A percentile compares a stretch with the other conserved stretches of the same genome.
Conservation (phyloP, 2,329 filamentous ascomycete species). For the Geosmithia flava region DNA sequence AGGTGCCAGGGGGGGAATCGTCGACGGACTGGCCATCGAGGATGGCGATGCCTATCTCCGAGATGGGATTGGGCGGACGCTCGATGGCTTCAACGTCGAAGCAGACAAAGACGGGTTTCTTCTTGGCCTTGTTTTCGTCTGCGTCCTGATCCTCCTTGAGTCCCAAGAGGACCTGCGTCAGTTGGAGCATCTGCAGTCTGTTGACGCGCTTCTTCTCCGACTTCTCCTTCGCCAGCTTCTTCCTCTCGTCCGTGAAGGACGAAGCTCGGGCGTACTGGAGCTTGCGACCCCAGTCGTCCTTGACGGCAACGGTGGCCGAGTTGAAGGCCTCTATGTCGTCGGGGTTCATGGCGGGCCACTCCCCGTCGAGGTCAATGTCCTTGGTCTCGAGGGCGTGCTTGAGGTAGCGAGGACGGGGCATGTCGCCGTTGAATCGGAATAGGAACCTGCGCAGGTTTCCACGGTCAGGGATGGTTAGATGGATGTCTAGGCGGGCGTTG, state of each 20-base stretch:
- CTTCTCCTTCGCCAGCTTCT: slow-evolving; percentile 13
- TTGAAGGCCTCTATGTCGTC: slow-evolving; percentile 19
- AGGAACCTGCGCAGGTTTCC: slow-evolving; percentile 41
- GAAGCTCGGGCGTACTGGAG: slow-evolving; percentile 8
- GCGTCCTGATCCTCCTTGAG: slow-evolving; percentile 20
- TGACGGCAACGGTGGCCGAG: slow-evolving; percentile 9
- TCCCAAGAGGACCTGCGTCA: slow-evolving; percentile 60
- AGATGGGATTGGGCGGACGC: slow-evolving; percentile 49
- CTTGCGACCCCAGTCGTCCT: slow-evolving; percentile 1
- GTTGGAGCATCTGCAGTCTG: slow-evolving; percentile 43
- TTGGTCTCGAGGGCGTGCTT: slow-evolving; percentile 33
- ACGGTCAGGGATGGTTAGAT: slow-evolving; percentile 44
- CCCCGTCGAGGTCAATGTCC: slow-evolving; percentile 12
- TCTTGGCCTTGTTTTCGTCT: neutral
- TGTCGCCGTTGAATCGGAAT: slow-evolving; percentile 48
- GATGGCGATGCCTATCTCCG: slow-evolving; percentile 75
- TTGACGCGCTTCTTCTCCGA: slow-evolving; percentile 36
- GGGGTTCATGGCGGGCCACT: slow-evolving; percentile 20
- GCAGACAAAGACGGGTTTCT: slow-evolving; percentile 50
- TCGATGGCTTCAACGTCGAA: slow-evolving; percentile 82
- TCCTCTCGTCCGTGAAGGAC: neutral
- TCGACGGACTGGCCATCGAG: slow-evolving; percentile 55
- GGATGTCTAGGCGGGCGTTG: slow-evolving; percentile 42
- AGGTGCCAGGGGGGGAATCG: slow-evolving; percentile 42
- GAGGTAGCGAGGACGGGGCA: slow-evolving; percentile 56